phyloP scores from a whole-genome alignment of 1,284 basidiomycete genomes.

The Leccinum pachyderme region DNA sequence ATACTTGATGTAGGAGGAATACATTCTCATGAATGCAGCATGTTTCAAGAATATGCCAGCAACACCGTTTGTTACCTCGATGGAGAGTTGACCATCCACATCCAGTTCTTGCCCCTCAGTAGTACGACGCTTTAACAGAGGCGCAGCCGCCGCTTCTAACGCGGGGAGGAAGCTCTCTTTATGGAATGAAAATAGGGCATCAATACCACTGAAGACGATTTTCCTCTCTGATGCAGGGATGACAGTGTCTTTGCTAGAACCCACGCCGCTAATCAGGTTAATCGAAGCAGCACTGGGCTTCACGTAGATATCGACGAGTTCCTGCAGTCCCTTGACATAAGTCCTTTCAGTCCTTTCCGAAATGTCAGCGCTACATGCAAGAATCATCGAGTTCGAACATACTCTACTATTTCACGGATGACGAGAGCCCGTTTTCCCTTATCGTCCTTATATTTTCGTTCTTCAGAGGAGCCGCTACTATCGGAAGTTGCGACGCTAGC shows the following conservation, averaged over 20 bases:
- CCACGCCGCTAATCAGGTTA: slow-evolving; percentile 64
- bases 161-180: slow-evolving; percentile 89
- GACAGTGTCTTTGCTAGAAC: slow-evolving; percentile 77
- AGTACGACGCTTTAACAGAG: slow-evolving; percentile 53
- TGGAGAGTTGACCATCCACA: slow-evolving; percentile 70
- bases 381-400: slow-evolving; percentile 35
- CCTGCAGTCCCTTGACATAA: slow-evolving; percentile 90
- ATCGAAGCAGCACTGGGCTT: slow-evolving; percentile 76
- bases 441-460: slow-evolving; percentile 88
- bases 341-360: slow-evolving; percentile 82
- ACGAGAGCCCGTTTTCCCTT: slow-evolving; percentile 76
- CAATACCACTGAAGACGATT: slow-evolving; percentile 90
- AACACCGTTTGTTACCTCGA: slow-evolving; percentile 76
- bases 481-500: slow-evolving; percentile 73
- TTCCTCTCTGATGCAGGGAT: slow-evolving; percentile 88
- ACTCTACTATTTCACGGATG: slow-evolving; percentile 85
- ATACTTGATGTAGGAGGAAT: slow-evolving; percentile 94
- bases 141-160: slow-evolving; percentile 71
- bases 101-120: slow-evolving; percentile 54
- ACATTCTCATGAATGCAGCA: slow-evolving; percentile 96
- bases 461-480: slow-evolving; percentile 63
- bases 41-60: slow-evolving; percentile 90
- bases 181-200: slow-evolving; percentile 90
- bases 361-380: slow-evolving; percentile 12
- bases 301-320: slow-evolving; percentile 95